Conservation (phyloP, 2,329 filamentous ascomycete genomes). For the Diaporthe sp. region DNA sequence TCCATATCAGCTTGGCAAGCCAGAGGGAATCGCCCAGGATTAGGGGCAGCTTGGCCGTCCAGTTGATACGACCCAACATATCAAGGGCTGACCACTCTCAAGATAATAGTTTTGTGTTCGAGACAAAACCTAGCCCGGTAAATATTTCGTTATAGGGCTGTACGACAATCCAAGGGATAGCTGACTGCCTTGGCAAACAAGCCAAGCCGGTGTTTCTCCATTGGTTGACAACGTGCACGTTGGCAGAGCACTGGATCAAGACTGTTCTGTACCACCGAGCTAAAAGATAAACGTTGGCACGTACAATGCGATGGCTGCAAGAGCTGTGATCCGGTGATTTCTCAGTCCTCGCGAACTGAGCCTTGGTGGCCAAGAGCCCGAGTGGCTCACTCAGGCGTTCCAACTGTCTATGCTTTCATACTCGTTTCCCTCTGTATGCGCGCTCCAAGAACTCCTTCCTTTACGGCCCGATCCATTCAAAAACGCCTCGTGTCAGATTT, state of each 20-base stretch:
- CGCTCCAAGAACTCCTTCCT: not conserved
- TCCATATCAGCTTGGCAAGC: conserved; percentile 18
- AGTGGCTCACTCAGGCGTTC: not conserved
- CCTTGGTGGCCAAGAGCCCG: not conserved
- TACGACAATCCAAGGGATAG: not conserved
- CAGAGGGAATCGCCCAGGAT: not conserved
- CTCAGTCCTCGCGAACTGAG: not conserved
- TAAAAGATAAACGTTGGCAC: not conserved
- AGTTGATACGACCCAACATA: not conserved
- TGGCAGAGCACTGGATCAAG: not conserved
- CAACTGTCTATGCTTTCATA: not conserved
- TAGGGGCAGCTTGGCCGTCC: conserved; percentile 2
- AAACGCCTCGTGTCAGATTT: not conserved
- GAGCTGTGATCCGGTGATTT: not conserved
- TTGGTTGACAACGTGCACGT: not conserved
- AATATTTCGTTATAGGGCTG: not conserved
- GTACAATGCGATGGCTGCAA: not conserved
- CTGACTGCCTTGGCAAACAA: not conserved
- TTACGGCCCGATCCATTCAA: not conserved
- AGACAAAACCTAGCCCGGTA: not conserved
- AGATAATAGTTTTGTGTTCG: not conserved
- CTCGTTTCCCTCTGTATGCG: not conserved
- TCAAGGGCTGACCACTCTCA: not conserved
- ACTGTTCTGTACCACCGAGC: not conserved
- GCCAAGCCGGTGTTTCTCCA: not conserved